Conservation (phyloP, 169 alveolate species). For the Eimeria falciformis region DNA sequence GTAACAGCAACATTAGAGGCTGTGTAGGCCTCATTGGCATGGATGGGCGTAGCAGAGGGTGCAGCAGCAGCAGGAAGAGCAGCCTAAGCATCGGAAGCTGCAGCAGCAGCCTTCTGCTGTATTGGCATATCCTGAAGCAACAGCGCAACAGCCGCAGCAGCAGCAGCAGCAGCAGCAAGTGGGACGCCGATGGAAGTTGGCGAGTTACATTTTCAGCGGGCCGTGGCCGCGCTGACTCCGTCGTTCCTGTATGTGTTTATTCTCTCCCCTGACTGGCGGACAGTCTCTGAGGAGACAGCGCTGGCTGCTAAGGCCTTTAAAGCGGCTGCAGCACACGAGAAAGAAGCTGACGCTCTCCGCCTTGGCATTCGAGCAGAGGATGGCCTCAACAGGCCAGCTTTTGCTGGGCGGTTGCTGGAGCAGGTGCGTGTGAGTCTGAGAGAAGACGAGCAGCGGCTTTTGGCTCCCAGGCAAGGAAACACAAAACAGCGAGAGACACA, state of each 20-base stretch:
- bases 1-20: too few relatives aligned
- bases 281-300: conserved; percentile 13
- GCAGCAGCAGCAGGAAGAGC: background rate
- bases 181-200: conserved; percentile 29
- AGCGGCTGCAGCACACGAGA: background rate
- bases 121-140: background rate
- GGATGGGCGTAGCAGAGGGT: background rate
- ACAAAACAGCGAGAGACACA: background rate
- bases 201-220: conserved; percentile 32
- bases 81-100: background rate
- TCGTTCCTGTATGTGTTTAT: background rate
- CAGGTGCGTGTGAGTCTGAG: too few relatives aligned
- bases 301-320: conserved; percentile 46
- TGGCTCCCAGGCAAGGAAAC: too few relatives aligned
- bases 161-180: conserved; percentile 30
- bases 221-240: conserved; percentile 13
- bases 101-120: background rate
- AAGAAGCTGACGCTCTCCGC: conserved; percentile 27
- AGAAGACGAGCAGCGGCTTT: too few relatives aligned
- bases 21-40: background rate
- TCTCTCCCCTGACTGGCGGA: conserved; percentile 19
- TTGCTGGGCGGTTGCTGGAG: background rate
- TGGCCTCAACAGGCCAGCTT: background rate
- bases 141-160: background rate
- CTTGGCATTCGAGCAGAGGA: conserved; percentile 15